phyloP scores from a whole-genome alignment of 2,329 filamentous ascomycete genomes.

The Fusarium duplospermum region DNA sequence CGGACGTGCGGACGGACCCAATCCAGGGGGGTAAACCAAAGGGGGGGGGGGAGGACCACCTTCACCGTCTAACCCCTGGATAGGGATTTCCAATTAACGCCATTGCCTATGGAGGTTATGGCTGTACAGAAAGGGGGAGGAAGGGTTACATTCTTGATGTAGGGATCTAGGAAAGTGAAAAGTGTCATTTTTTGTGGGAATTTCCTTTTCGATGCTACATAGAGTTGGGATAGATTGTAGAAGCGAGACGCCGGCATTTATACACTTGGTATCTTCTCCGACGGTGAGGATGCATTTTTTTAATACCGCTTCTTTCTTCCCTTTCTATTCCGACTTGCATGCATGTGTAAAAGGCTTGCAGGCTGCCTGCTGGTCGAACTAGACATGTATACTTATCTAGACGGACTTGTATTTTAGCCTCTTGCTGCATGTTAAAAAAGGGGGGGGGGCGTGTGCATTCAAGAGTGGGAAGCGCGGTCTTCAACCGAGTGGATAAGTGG shows the following conservation, averaged over 20 bases:
- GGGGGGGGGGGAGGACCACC: neutral
- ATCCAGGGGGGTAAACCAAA: neutral
- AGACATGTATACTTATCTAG: neutral
- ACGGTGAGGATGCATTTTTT: neutral
- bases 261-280: neutral
- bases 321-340: neutral
- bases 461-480: too few relatives aligned
- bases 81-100: neutral
- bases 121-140: neutral
- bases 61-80: conserved; percentile 15
- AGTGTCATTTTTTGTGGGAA: conserved; percentile 1
- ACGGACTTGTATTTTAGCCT: neutral
- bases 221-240: neutral
- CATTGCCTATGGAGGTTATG: neutral
- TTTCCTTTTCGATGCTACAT: neutral
- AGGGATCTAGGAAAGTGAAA: neutral
- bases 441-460: neutral
- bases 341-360: neutral
- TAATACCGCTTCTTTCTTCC: neutral
- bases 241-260: neutral
- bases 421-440: neutral
- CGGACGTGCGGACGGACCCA: neutral
- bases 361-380: neutral
- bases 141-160: neutral
- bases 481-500: too few relatives aligned